A percentile compares a stretch with the other conserved stretches of the same genome.
These are phyloP conservation scores for Botrytis tulipae DNA, from an alignment of 2,329 filamentous ascomycete genomes.

Conservation along the genomic window DNA sequence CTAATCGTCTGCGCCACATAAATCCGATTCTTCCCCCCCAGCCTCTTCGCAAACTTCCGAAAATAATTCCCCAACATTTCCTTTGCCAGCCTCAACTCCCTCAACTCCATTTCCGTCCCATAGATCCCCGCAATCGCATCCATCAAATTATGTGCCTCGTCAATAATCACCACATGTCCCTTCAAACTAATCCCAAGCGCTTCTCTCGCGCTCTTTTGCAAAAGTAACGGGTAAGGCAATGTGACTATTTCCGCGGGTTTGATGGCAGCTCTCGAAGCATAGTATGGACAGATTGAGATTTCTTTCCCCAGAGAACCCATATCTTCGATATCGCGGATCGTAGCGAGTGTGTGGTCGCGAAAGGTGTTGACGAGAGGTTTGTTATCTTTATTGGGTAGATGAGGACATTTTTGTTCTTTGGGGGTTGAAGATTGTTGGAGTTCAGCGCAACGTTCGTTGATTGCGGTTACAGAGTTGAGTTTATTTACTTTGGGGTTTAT, in stretches of 20 bases:
- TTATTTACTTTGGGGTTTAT: conserved; percentile 81
- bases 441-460: conserved; percentile 91
- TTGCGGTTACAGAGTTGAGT: conserved; percentile 69
- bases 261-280: conserved; percentile 85
- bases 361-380: conserved; percentile 73
- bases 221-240: conserved; percentile 83
- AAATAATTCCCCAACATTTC: conserved; percentile 79
- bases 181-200: conserved; percentile 84
- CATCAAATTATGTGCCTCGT: conserved; percentile 98
- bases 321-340: conserved; percentile 90
- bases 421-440: conserved; percentile 70
- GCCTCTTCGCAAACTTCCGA: conserved; percentile 79
- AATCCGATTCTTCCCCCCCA: conserved; percentile 88
- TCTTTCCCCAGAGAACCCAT: conserved; percentile 74
- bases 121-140: conserved; percentile 88
- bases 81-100: conserved; percentile 70
- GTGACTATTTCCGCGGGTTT: conserved; percentile 85
- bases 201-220: conserved; percentile 84
- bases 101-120: conserved; percentile 71
- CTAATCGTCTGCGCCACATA: conserved; percentile 87
- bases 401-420: conserved; percentile 68
- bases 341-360: conserved; percentile 79
- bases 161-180: conserved; percentile 87
- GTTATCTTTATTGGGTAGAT: conserved; percentile 75
- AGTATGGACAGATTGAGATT: conserved; percentile 87